Evolutionary conservation across 2,329 filamentous ascomycete genomes (phyloP).

Genomic region (Hypoxylon sp.): DNA sequence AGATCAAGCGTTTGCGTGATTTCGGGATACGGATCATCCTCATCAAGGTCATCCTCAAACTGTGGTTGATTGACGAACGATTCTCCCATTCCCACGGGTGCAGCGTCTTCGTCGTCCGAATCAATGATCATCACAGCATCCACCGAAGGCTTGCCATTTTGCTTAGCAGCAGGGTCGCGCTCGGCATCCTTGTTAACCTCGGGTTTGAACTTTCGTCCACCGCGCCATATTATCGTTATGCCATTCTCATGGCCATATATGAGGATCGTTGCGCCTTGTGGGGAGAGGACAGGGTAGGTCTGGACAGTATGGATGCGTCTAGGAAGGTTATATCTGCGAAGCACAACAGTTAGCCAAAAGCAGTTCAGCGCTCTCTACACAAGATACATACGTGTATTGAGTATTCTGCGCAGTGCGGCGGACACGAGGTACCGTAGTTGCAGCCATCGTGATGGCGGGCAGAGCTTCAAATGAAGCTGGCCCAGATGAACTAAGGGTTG

Average conservation of each 20-base stretch:
- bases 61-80: slow-evolving; percentile 68
- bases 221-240: slow-evolving; percentile 73
- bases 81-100: slow-evolving; percentile 48
- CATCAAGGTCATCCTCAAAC: slow-evolving; percentile 68
- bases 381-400: slow-evolving; percentile 55
- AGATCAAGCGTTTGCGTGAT: slow-evolving; percentile 74
- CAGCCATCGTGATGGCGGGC: slow-evolving; percentile 46
- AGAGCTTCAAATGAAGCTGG: slow-evolving; percentile 25
- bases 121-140: slow-evolving; percentile 75
- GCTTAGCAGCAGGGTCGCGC: slow-evolving; percentile 58
- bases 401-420: slow-evolving; percentile 57
- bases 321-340: slow-evolving; percentile 69
- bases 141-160: slow-evolving; percentile 64
- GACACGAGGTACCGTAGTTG: slow-evolving; percentile 52
- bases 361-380: background rate
- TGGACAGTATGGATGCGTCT: slow-evolving; percentile 72
- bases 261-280: slow-evolving; percentile 74
- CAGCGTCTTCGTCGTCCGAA: slow-evolving; percentile 70
- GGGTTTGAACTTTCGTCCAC: slow-evolving; percentile 71
- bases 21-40: slow-evolving; percentile 66
- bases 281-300: slow-evolving; percentile 72
- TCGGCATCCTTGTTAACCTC: slow-evolving; percentile 54
- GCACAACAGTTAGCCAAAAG: slow-evolving; percentile 29
- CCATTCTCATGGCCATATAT: slow-evolving; percentile 76
- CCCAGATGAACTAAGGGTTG: background rate